These are phyloP conservation scores for Geoglossum cookeanum DNA, from an alignment of 2,329 filamentous ascomycete genomes.

Conservation along the genomic window DNA sequence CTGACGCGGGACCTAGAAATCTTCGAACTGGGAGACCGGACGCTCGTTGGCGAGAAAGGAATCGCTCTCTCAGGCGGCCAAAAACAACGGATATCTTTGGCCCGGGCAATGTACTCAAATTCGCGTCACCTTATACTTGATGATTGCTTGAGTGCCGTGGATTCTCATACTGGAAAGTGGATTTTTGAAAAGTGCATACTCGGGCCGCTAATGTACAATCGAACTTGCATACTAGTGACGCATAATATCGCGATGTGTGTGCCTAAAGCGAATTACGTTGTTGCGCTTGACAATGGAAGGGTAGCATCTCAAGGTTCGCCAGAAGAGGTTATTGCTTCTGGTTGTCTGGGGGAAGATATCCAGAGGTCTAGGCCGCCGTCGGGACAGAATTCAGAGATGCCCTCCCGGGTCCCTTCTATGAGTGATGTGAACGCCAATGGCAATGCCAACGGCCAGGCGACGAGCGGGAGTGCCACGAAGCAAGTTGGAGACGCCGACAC, in stretches of 20 bases:
- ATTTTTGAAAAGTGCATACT: constrained; percentile 88
- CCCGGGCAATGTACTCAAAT: constrained; percentile 92
- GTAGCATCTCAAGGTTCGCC: constrained; percentile 59
- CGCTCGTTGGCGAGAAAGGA: constrained; percentile 88
- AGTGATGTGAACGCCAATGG: not conserved
- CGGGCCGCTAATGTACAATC: constrained; percentile 69
- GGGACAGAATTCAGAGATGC: constrained; percentile 46
- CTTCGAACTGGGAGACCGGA: constrained; percentile 80
- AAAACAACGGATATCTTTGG: constrained; percentile 91
- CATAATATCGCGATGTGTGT: constrained; percentile 86
- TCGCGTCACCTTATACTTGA: constrained; percentile 81
- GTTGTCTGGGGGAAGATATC: constrained; percentile 72
- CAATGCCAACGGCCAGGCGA: constrained; percentile 3
- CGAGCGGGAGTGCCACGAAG: constrained; percentile 24
- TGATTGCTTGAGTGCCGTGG: constrained; percentile 88
- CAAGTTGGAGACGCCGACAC: constrained; percentile 16
- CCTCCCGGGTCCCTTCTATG: constrained; percentile 61
- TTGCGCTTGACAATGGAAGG: constrained; percentile 75
- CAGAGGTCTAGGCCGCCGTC: constrained; percentile 57
- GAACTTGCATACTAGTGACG: constrained; percentile 88
- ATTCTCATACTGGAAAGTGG: constrained; percentile 95
- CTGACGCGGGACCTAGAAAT: constrained; percentile 83
- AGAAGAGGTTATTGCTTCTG: constrained; percentile 63
- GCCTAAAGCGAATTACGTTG: constrained; percentile 59
- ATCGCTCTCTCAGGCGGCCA: constrained; percentile 93